phyloP scores from a whole-genome alignment of 1,284 basidiomycete species.

The Cryptococcus wingfieldii region DNA sequence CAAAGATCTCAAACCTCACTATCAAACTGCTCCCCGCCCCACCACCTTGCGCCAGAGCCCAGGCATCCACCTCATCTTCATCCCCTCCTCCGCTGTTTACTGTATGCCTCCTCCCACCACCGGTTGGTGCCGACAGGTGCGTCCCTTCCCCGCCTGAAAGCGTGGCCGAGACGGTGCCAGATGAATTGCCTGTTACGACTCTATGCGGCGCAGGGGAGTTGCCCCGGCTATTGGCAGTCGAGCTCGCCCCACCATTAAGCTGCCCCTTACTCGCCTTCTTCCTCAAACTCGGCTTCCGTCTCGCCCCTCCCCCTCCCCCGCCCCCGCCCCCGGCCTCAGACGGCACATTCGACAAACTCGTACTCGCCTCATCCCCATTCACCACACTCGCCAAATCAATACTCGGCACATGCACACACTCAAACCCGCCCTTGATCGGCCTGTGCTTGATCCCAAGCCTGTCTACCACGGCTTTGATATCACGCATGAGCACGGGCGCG shows the following conservation, averaged over 20 bases:
- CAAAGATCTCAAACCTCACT: conserved; percentile 89
- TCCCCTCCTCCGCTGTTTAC: conserved; percentile 24
- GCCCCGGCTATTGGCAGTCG: conserved; percentile 1
- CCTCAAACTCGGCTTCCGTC: conserved; percentile 18
- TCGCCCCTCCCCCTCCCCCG: conserved; percentile 3
- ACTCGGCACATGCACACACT: conserved; percentile 90
- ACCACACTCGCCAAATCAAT: conserved; percentile 78
- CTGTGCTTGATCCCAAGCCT: conserved; percentile 92
- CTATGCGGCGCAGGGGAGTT: conserved; percentile 5
- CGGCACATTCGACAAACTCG: conserved; percentile 16
- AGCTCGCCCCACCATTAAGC: conserved; percentile 10
- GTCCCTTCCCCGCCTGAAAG: conserved; percentile 16
- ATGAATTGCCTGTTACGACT: conserved; percentile 11
- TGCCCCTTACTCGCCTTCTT: conserved; percentile 19
- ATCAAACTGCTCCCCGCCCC: conserved; percentile 63
- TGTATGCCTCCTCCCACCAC: neutral
- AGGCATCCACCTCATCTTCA: conserved; percentile 60
- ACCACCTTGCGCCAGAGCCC: conserved; percentile 57
- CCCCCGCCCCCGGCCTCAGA: neutral
- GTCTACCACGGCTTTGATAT: conserved; percentile 81
- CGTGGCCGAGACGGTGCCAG: conserved; percentile 17
- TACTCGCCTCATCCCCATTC: conserved; percentile 42
- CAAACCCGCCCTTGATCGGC: conserved; percentile 85
- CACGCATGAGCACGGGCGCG: conserved; percentile 71
- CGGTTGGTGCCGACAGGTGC: neutral